Conservation (phyloP, 768 basidiomycete species). For the Mycena sanguinolenta region DNA sequence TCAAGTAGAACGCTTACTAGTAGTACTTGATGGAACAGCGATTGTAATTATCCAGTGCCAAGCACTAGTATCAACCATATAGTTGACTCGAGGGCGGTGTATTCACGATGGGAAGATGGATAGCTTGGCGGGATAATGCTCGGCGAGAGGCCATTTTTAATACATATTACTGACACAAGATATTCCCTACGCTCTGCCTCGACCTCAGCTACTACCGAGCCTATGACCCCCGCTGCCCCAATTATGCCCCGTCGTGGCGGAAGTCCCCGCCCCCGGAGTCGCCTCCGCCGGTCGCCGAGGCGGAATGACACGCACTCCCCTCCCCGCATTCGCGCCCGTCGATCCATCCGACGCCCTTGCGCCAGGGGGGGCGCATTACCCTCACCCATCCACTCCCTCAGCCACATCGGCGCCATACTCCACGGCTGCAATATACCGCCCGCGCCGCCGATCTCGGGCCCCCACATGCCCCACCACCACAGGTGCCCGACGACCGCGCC, state of each 20-base stretch:
- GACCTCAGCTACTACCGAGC: constrained; percentile 20
- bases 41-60: no score
- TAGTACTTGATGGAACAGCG: no score
- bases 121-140: no score
- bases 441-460: constrained; percentile 55
- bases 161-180: constrained; percentile 8
- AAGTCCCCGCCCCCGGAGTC: not conserved
- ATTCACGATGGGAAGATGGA: no score
- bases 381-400: constrained; percentile 65
- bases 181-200: not conserved
- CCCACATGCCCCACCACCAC: constrained; percentile 85
- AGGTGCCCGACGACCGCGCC: constrained; percentile 84
- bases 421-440: constrained; percentile 56
- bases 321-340: constrained; percentile 52
- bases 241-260: constrained; percentile 30
- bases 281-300: constrained; percentile 53
- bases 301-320: constrained; percentile 71
- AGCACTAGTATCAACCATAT: no score
- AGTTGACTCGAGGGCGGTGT: no score
- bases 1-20: no score
- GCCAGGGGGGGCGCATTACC: constrained; percentile 40
- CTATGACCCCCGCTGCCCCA: constrained; percentile 42
- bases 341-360: constrained; percentile 45
- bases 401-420: constrained; percentile 72
- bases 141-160: not conserved